A percentile compares a stretch with the other conserved stretches of the same genome.
Conservation (phyloP, 2,329 filamentous ascomycete species). For the Clarireedia monteithiana region DNA sequence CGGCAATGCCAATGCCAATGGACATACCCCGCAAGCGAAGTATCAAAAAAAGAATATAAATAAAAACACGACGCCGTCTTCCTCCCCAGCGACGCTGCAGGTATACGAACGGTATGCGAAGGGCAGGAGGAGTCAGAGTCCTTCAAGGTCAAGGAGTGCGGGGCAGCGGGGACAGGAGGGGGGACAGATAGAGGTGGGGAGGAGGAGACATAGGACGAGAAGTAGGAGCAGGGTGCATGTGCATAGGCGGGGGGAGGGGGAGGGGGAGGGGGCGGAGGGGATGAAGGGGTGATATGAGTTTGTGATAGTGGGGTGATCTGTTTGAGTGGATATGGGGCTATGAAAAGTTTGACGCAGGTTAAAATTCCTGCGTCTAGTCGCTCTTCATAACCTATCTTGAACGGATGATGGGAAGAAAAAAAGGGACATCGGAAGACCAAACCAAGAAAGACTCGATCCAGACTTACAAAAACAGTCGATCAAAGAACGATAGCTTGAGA, state of each 20-base stretch:
- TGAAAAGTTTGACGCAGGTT: background rate
- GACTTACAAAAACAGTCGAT: too few relatives aligned
- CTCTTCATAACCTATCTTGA: too few relatives aligned
- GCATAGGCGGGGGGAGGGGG: conserved; percentile 1
- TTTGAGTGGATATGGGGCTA: background rate
- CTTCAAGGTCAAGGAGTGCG: conserved; percentile 10
- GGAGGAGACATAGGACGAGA: conserved; percentile 19
- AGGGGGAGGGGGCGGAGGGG: background rate
- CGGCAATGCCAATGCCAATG: background rate
- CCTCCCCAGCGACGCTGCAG: background rate
- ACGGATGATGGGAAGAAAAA: too few relatives aligned
- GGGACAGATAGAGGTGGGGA: conserved; percentile 3
- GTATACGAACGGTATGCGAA: background rate
- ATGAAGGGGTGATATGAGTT: background rate
- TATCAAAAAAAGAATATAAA: conserved; percentile 1
- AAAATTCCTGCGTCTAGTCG: too few relatives aligned
- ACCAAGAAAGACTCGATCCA: too few relatives aligned
- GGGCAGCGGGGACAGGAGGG: background rate
- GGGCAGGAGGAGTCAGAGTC: conserved; percentile 17
- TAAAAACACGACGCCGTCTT: background rate
- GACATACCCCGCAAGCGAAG: background rate
- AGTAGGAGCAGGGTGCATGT: conserved; percentile 14
- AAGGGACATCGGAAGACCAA: too few relatives aligned
- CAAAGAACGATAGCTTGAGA: too few relatives aligned
- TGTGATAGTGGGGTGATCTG: background rate